Base-by-base conservation (phyloP, 768 basidiomycete species). In the Lactifluus hygrophoroides region DNA sequence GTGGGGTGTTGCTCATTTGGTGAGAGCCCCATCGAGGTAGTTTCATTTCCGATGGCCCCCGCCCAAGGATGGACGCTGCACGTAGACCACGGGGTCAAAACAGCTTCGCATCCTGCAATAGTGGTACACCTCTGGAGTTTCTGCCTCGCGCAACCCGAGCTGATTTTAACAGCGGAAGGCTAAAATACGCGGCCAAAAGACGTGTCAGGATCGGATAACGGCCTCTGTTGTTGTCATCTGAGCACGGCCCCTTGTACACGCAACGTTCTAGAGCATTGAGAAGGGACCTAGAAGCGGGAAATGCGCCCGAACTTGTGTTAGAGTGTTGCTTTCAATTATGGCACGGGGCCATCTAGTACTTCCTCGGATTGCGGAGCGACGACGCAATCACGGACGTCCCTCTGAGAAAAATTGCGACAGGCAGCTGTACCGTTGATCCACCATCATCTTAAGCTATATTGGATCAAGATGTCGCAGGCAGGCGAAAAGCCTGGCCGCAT, bases 201-300 rank as follows among this genome's bases (percentile, higher is more conserved):
- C 50, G 51, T 51, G 46, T 56, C 43, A 51, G 9, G 47, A 56
- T 51, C 58, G 40, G 49, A 56, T 60, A 51, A 46, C 35, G 9
- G 30, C 27, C 14, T 32, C 8, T 35, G 21, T 44, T 16, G 21
- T 44, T 16, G 3, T 23, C 40, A 44, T 28, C 7, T 48, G 25
- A 37, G 47, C 21, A 37, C 21, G 28, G 27, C 4, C 35, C 19
- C 35, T 44, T 55, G 43, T 50, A 40, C 37, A 9, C 28, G 17
- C 49, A 44, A 27, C 42, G 9, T 27, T 40, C 43, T 17, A 32
- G 54, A 49, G 34, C 28, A 37, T 25, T n/a, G 19, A 8, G 8
- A 35, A 50, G 19, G 16, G 16, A 35, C 35, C 44, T 19, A 56
- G 59, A 50, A 45, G 27, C 54, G 7, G 32, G 34, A 25, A 44